A percentile compares a stretch with the other conserved stretches of the same genome.
These are phyloP conservation scores for Fistulina hepatica DNA, from an alignment of 1,284 basidiomycete species.

Conservation along the genomic window DNA sequence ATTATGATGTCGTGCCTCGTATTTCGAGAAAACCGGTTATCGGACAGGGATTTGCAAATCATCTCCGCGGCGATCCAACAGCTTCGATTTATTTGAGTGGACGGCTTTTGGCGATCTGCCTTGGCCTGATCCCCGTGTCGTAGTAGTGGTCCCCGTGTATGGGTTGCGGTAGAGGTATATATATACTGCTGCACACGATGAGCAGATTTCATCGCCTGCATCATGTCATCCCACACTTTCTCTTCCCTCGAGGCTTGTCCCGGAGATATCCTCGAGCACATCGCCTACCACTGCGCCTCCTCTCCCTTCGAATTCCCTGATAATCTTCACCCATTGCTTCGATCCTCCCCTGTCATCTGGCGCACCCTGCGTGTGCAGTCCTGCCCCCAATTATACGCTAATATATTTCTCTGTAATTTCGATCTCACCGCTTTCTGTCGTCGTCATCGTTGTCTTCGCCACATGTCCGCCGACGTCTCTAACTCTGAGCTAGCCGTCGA, in stretches of 20 bases:
- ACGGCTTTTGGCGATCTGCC: too few species aligned
- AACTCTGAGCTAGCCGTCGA: conserved; percentile 38
- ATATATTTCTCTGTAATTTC: conserved; percentile 45
- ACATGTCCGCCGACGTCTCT: conserved; percentile 28
- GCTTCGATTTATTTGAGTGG: too few species aligned
- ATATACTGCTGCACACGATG: too few species aligned
- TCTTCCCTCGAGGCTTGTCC: conserved; percentile 36
- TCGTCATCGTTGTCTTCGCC: too few species aligned
- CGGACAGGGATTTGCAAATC: too few species aligned
- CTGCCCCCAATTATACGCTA: conserved; percentile 52
- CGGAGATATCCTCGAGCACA: conserved; percentile 39
- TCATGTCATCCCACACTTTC: conserved; percentile 24
- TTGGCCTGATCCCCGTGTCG: too few species aligned
- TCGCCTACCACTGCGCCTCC: conserved; percentile 34
- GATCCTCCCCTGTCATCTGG: conserved; percentile 34
- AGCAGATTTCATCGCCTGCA: conserved; percentile 12
- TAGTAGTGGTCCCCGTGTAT: too few species aligned
- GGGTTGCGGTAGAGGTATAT: too few species aligned
- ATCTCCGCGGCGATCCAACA: too few species aligned
- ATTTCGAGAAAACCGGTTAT: too few species aligned
- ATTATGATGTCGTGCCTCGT: too few species aligned
- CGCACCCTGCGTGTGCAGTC: conserved; percentile 29
- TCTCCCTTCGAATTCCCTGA: conserved; percentile 22
- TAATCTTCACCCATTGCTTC: conserved; percentile 33
- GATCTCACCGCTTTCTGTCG: conserved; percentile 38